Conservation (phyloP, 1,139 yeast genomes). For the Insectozyma bohioensis region DNA sequence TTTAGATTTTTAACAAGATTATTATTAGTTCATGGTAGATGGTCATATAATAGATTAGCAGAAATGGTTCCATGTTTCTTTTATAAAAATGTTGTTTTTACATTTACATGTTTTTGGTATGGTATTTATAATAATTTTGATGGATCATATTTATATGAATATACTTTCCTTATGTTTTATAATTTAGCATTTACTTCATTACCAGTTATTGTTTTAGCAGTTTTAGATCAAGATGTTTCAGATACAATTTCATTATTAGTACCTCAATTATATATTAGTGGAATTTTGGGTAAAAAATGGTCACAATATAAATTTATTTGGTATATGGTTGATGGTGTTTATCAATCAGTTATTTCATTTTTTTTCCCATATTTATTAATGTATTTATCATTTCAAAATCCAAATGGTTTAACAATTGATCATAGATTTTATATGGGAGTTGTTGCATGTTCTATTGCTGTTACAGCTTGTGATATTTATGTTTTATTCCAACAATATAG, state of each 20-base stretch:
- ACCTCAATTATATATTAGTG: conserved; percentile 58
- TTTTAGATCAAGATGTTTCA: conserved; percentile 61
- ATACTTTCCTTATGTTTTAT: conserved; percentile 62
- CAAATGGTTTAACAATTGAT: conserved; percentile 51
- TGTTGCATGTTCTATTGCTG: conserved; percentile 48
- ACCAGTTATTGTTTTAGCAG: conserved; percentile 59
- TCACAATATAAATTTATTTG: conserved; percentile 50
- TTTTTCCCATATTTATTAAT: conserved; percentile 56
- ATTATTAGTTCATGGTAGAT: conserved; percentile 60
- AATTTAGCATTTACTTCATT: conserved; percentile 65
- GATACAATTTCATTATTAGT: conserved; percentile 56
- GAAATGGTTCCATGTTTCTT: conserved; percentile 68
- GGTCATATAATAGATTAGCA: conserved; percentile 63
- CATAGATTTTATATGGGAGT: conserved; percentile 62
- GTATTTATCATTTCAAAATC: conserved; percentile 44
- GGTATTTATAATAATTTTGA: conserved; percentile 59
- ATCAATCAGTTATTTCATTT: conserved; percentile 56
- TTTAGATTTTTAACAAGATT: conserved; percentile 56
- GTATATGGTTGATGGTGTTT: conserved; percentile 61
- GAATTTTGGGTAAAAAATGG: conserved; percentile 55
- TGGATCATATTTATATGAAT: conserved; percentile 62
- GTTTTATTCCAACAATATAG: conserved; percentile 55
- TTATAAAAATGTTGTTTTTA: conserved; percentile 61
- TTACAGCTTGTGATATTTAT: conserved; percentile 53
- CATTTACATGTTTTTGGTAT: conserved; percentile 61